Conservation (phyloP, 306 rosid genomes). For the Oemleria cerasiformis region DNA sequence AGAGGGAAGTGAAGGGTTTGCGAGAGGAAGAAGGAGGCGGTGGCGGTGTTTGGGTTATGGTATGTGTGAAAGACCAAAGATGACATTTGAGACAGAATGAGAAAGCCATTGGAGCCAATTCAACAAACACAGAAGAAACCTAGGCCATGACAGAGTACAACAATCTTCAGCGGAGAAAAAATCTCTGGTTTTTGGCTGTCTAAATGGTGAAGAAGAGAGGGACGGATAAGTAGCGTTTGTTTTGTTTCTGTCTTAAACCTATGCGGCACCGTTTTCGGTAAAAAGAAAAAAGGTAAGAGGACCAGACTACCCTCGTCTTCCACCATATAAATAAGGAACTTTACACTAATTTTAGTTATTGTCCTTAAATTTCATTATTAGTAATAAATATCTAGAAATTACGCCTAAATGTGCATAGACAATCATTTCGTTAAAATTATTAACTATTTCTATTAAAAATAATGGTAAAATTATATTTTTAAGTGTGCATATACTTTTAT, state of each 20-base stretch:
- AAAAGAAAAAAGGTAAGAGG: too few relatives aligned
- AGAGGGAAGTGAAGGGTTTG: conserved; percentile 25
- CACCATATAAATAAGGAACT: too few relatives aligned
- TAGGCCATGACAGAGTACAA: background rate
- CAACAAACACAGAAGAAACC: conserved; percentile 31
- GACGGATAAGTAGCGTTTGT: conserved; percentile 5
- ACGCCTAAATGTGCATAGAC: too few relatives aligned
- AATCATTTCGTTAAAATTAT: too few relatives aligned
- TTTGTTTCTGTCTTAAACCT: background rate
- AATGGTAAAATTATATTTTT: too few relatives aligned
- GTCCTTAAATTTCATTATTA: too few relatives aligned
- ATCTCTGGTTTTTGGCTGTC: background rate
- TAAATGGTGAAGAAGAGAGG: background rate
- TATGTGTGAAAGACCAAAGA: conserved; percentile 35
- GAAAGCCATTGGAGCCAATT: conserved; percentile 51
- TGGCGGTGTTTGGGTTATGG: conserved; percentile 12
- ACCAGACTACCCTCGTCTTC: too few relatives aligned
- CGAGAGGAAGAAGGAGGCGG: conserved; percentile 28
- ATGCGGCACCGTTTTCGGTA: too few relatives aligned
- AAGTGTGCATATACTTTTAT: too few relatives aligned
- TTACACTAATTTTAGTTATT: too few relatives aligned
- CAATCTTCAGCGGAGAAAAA: background rate
- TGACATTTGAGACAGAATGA: conserved; percentile 37
- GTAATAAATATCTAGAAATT: too few relatives aligned
- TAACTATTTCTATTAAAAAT: too few relatives aligned